Percentiles rank a stretch among this genome's conserved stretches.
Conservation (phyloP, 2,329 filamentous ascomycete genomes). For the Hirsutella thompsonii region DNA sequence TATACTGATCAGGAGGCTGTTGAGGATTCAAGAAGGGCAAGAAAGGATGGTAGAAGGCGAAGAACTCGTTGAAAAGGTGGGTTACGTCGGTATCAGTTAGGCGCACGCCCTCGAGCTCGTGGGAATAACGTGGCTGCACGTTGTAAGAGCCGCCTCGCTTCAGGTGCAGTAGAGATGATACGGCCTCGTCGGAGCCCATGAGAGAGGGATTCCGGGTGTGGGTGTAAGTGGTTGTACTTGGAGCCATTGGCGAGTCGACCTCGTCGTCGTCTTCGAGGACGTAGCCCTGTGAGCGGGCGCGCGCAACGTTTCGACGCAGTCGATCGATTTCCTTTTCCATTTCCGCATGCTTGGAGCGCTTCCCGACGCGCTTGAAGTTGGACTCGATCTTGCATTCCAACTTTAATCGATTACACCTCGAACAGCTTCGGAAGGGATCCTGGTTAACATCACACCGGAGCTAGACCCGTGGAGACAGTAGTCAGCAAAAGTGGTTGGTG, state of each 20-base stretch:
- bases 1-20: conserved; percentile 59
- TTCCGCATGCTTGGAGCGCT: conserved; percentile 71
- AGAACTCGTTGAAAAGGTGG: conserved; percentile 62
- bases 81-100: conserved; percentile 50
- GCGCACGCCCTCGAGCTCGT: conserved; percentile 50
- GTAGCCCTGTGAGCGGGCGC: conserved; percentile 47
- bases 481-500: background rate
- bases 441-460: conserved; percentile 75
- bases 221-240: conserved; percentile 37
- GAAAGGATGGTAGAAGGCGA: conserved; percentile 63
- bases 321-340: conserved; percentile 75
- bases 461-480: conserved; percentile 23
- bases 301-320: conserved; percentile 46
- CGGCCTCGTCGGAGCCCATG: conserved; percentile 57
- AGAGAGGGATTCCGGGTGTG: conserved; percentile 50
- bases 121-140: conserved; percentile 43
- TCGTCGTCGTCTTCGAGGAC: conserved; percentile 42
- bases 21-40: conserved; percentile 59
- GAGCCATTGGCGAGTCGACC: conserved; percentile 43
- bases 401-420: conserved; percentile 65
- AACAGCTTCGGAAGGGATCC: conserved; percentile 66
- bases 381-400: conserved; percentile 78
- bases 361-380: conserved; percentile 75
- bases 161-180: conserved; percentile 52
- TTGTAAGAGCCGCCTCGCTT: conserved; percentile 53